Base-by-base conservation (phyloP, 2,329 filamentous ascomycete species). In the Fusarium euwallaceae region DNA sequence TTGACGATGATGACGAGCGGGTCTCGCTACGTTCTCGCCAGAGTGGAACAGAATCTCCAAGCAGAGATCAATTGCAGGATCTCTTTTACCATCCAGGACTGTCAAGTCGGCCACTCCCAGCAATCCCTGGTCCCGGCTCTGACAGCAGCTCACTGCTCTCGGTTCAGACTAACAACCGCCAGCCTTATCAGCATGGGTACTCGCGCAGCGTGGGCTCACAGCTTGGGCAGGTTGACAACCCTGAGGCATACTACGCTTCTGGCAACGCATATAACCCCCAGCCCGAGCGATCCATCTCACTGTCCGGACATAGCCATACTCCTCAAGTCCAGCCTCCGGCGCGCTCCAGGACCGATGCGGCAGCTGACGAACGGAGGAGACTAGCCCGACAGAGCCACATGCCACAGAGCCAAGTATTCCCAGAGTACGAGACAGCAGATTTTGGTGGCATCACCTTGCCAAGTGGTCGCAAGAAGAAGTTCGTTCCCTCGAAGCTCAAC, bases 81-180 rank as follows among this genome's bases (percentile, higher is more conserved):
- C 92, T 98, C 80, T 98, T 98, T 81, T 99, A 97, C 81, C 95
- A 98, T 78, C 95, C 95, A 20, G 94, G 94, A 43, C 91, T 95
- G 80, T 85, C 90, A 72, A 86, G 78, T 87, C 91, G 85, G 84
- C 95, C 83, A 83, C 92, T 86, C 79, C 94, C 85, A 75, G 90
- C 90, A 9, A 84, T 92, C 3, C 91, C 89, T 48, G 89, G 87
- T 10, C 86, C 89, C 55, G 89, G 87, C 9, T 92, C 91, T 3
- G 94, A 94, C 68, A 87, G 85, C 75, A 88, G 87, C 78, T 87
- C 87, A 1, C 80, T 89, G 80, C 78, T 88, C 65, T 87, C 87
- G 39, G 79, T 85, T 0, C 85, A 87, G 60, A 86, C 79, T 56
- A 78, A 76, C 72, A 73, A 75, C n/a, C 78, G 83, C 70, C 87